Evolutionary conservation across 768 basidiomycete species (phyloP).

Genomic region (Tricholoma sp.): DNA sequence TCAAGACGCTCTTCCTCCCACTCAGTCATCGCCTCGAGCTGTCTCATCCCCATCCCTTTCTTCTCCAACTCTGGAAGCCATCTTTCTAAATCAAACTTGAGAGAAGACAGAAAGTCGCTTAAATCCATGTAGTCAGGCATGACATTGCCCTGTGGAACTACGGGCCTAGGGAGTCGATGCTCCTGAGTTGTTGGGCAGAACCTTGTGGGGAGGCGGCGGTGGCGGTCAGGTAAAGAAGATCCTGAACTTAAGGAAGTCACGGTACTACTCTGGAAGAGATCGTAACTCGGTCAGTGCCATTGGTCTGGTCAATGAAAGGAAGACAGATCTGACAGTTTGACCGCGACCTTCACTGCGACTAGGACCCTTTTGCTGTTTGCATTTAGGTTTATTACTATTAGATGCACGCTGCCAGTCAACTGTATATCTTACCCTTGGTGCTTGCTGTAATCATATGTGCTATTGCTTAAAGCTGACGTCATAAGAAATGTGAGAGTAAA

Average conservation of each 20-base stretch:
- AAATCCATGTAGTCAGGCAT: not conserved
- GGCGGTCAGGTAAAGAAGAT: not conserved
- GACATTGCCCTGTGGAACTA: not conserved
- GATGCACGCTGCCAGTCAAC: no score
- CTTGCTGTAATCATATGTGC: no score
- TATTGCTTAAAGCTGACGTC: no score
- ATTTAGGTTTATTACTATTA: no score
- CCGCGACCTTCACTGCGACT: no score
- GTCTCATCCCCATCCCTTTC: not conserved
- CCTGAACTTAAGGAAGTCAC: not conserved
- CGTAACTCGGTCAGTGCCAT: no score
- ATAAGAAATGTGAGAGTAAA: no score
- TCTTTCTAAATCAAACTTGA: not conserved
- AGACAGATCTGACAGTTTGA: no score
- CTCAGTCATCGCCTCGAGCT: not conserved
- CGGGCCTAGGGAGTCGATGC: not conserved
- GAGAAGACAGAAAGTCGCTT: not conserved
- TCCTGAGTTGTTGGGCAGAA: not conserved
- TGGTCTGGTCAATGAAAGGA: no score
- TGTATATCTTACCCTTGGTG: no score
- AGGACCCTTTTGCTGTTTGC: no score
- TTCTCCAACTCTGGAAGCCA: not conserved
- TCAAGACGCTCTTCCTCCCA: conserved; percentile 1
- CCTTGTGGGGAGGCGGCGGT: not conserved
- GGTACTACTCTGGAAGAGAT: no score